Conservation (phyloP, 2,329 filamentous ascomycete species). For the Exserohilum rostratum region DNA sequence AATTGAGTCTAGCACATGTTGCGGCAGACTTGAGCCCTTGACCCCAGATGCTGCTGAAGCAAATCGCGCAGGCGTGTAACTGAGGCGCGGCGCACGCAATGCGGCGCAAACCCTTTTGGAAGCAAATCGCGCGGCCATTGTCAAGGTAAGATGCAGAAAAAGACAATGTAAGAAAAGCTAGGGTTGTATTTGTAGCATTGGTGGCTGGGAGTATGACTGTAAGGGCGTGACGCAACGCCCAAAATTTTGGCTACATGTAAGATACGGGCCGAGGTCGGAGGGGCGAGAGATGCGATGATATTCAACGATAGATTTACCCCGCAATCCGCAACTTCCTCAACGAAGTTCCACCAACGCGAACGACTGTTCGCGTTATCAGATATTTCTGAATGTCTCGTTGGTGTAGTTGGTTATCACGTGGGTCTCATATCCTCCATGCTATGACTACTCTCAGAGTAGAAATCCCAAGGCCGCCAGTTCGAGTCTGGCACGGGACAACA, state of each 20-base stretch:
- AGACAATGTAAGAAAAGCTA: constrained; percentile 10
- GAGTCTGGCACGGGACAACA: constrained; percentile 33
- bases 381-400: constrained; percentile 26
- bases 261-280: constrained; percentile 32
- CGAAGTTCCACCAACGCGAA: constrained; percentile 12
- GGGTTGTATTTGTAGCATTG: constrained; percentile 13
- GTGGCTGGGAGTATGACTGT: constrained; percentile 12
- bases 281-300: background rate
- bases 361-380: background rate
- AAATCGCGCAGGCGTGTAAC: constrained; percentile 40
- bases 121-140: constrained; percentile 43
- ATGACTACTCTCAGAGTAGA: constrained; percentile 32
- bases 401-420: constrained; percentile 42
- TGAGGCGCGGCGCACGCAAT: constrained; percentile 34
- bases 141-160: constrained; percentile 7
- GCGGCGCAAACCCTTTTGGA: constrained; percentile 31
- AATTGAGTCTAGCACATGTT: constrained; percentile 50
- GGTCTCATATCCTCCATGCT: constrained; percentile 34
- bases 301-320: background rate
- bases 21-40: constrained; percentile 49
- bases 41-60: constrained; percentile 48
- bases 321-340: background rate
- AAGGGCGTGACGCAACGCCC: constrained; percentile 18
- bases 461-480: constrained; percentile 40
- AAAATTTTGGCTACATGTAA: constrained; percentile 21